phyloP scores from a whole-genome alignment of 805 yeast genomes.

The Priceomyces fermenticarens region DNA sequence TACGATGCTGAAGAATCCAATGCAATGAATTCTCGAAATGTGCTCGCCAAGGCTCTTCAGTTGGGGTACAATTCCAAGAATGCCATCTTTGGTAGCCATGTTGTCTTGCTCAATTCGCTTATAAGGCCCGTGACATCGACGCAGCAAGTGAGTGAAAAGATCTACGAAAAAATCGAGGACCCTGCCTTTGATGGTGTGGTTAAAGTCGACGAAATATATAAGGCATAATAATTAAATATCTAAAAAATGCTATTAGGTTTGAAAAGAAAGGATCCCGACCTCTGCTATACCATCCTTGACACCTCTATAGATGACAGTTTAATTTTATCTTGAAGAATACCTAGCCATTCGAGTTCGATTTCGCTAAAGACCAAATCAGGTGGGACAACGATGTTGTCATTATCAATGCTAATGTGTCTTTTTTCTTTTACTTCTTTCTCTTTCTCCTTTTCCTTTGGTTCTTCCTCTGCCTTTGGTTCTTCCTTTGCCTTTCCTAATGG shows the following conservation, averaged over 20 bases:
- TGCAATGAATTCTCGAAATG: conserved; percentile 32
- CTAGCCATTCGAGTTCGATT: conserved; percentile 26
- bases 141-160: conserved; percentile 61
- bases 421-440: conserved; percentile 3
- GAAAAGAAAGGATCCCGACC: too few relatives aligned
- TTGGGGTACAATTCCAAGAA: conserved; percentile 44
- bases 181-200: conserved; percentile 55
- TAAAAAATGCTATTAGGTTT: neutral
- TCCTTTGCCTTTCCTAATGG: conserved; percentile 7
- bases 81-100: conserved; percentile 34
- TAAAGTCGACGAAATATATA: conserved; percentile 28
- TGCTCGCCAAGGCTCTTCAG: conserved; percentile 42
- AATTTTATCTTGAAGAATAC: conserved; percentile 13
- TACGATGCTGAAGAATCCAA: conserved; percentile 46
- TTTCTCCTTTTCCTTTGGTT: conserved; percentile 5
- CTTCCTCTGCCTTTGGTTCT: conserved; percentile 5
- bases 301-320: neutral
- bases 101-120: conserved; percentile 40
- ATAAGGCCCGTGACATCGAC: conserved; percentile 66
- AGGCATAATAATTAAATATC: neutral
- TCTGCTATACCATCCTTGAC: too few relatives aligned
- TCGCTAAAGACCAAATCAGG: conserved; percentile 19
- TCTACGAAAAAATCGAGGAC: conserved; percentile 54
- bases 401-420: conserved; percentile 15
- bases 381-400: conserved; percentile 18